A percentile compares a stretch with the other conserved stretches of the same genome.
phyloP scores from a whole-genome alignment of 208 protist species.

The Trypanosoma lewisi region DNA sequence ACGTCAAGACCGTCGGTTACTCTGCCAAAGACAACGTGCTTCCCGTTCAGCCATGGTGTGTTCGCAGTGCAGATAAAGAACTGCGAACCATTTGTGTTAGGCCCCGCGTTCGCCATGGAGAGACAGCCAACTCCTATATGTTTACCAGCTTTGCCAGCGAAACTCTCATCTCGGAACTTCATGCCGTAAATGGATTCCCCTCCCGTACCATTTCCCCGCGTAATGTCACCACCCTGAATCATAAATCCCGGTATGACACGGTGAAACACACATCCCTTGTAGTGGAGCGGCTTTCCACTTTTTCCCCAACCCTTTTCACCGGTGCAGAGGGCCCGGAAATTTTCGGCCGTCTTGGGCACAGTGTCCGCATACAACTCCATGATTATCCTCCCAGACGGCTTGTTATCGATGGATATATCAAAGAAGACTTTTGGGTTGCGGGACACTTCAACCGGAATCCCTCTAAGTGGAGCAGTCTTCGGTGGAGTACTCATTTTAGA shows the following conservation, averaged over 20 bases:
- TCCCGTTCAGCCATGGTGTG: constrained; percentile 90
- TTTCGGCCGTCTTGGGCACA: constrained; percentile 94
- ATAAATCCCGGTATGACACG: constrained; percentile 96
- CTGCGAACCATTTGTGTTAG: constrained; percentile 97
- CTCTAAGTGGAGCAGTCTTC: constrained; percentile 32
- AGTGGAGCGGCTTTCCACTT: constrained; percentile 94
- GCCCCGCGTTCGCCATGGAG: constrained; percentile 98
- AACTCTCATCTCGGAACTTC: constrained; percentile 96
- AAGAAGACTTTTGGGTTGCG: constrained; percentile 90
- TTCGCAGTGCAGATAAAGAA: constrained; percentile 92
- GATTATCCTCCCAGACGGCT: constrained; percentile 73
- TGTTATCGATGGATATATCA: constrained; percentile 73
- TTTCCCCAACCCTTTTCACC: constrained; percentile 91
- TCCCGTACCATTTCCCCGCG: constrained; percentile 94
- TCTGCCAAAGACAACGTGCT: constrained; percentile 96
- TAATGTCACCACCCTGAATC: constrained; percentile 98
- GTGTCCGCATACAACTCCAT: constrained; percentile 93
- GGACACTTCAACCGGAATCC: constrained; percentile 18
- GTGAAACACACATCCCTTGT: constrained; percentile 96
- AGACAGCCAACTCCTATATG: constrained; percentile 92
- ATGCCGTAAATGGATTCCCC: constrained; percentile 98
- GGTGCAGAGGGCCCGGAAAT: constrained; percentile 93
- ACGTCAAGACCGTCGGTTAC: constrained; percentile 84
- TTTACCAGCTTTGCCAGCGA: constrained; percentile 91
- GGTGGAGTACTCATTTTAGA: constrained; percentile 59